These are phyloP conservation scores for Colletotrichum zoysiae DNA, from an alignment of 2,329 filamentous ascomycete species.

Conservation along the genomic window DNA sequence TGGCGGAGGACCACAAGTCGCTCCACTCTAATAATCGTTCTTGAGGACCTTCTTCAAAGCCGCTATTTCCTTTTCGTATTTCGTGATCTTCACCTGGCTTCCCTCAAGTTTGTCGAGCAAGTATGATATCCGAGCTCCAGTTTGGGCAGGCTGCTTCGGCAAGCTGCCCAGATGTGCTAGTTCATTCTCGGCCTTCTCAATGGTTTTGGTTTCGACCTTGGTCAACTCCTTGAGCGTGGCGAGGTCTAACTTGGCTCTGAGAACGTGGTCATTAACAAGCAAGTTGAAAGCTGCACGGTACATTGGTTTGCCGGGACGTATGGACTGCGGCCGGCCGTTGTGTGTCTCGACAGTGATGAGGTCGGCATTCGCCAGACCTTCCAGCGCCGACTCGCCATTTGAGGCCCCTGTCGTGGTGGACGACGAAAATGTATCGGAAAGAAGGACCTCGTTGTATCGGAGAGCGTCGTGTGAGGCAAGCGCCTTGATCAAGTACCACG, in stretches of 20 bases:
- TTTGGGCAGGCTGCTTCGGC: slow-evolving; percentile 77
- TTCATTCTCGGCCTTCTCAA: slow-evolving; percentile 85
- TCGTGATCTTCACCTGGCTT: slow-evolving; percentile 81
- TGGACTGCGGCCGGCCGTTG: slow-evolving; percentile 81
- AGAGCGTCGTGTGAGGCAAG: slow-evolving; percentile 77
- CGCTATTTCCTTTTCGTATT: slow-evolving; percentile 79
- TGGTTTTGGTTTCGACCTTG: slow-evolving; percentile 77
- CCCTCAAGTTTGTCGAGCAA: slow-evolving; percentile 78
- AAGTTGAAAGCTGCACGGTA: slow-evolving; percentile 85
- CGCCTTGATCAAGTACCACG: slow-evolving; percentile 87
- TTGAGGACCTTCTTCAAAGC: slow-evolving; percentile 77
- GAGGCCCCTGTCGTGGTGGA: slow-evolving; percentile 61
- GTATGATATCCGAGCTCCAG: slow-evolving; percentile 76
- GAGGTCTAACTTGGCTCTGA: slow-evolving; percentile 80
- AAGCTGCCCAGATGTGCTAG: slow-evolving; percentile 77
- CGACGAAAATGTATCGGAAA: slow-evolving; percentile 79
- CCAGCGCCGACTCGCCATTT: slow-evolving; percentile 80
- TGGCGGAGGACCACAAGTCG: too few relatives aligned
- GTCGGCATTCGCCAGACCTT: slow-evolving; percentile 85
- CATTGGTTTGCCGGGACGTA: slow-evolving; percentile 87
- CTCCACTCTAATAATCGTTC: slow-evolving; percentile 45
- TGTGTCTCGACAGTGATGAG: slow-evolving; percentile 81
- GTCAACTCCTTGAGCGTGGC: slow-evolving; percentile 76
- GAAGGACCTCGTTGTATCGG: slow-evolving; percentile 87
- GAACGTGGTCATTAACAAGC: slow-evolving; percentile 77